A percentile compares a stretch with the other conserved stretches of the same genome.
Conservation (phyloP, 2,329 filamentous ascomycete genomes). For the Penicillium hordei region DNA sequence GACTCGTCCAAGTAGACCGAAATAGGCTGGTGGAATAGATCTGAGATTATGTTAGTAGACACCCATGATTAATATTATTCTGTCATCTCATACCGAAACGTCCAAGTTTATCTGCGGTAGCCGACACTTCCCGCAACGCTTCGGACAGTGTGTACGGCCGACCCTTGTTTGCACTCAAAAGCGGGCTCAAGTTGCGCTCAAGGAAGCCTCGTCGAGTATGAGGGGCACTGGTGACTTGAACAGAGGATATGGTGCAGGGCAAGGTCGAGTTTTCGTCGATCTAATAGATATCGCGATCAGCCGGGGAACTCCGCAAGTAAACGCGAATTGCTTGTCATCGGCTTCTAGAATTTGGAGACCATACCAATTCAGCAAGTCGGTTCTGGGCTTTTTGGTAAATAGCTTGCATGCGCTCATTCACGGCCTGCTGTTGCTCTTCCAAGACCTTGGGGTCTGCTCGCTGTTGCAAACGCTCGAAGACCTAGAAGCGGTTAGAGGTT, state of each 20-base stretch:
- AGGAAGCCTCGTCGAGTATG: slow-evolving; percentile 85
- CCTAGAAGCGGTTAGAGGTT: slow-evolving; percentile 25
- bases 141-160: slow-evolving; percentile 75
- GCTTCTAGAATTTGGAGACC: slow-evolving; percentile 18
- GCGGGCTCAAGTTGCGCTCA: slow-evolving; percentile 73
- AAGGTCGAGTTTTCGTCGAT: slow-evolving; percentile 79
- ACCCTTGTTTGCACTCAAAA: slow-evolving; percentile 68
- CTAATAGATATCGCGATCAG: slow-evolving; percentile 44
- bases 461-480: slow-evolving; percentile 44
- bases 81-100: slow-evolving; percentile 65
- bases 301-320: slow-evolving; percentile 11
- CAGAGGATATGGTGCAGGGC: slow-evolving; percentile 81
- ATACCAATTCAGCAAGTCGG: slow-evolving; percentile 65
- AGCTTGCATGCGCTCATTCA: slow-evolving; percentile 58
- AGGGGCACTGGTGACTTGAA: slow-evolving; percentile 77
- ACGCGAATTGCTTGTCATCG: not conserved
- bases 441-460: slow-evolving; percentile 59
- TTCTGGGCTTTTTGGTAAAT: slow-evolving; percentile 64
- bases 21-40: slow-evolving; percentile 83
- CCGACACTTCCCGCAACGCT: slow-evolving; percentile 70
- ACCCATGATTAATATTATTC: not conserved
- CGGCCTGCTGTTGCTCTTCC: slow-evolving; percentile 59
- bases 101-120: slow-evolving; percentile 70
- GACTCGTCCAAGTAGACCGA: slow-evolving; percentile 79
- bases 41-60: slow-evolving; percentile 47